Conservation (phyloP, 169 alveolate species). For the Blepharisma undulans region DNA sequence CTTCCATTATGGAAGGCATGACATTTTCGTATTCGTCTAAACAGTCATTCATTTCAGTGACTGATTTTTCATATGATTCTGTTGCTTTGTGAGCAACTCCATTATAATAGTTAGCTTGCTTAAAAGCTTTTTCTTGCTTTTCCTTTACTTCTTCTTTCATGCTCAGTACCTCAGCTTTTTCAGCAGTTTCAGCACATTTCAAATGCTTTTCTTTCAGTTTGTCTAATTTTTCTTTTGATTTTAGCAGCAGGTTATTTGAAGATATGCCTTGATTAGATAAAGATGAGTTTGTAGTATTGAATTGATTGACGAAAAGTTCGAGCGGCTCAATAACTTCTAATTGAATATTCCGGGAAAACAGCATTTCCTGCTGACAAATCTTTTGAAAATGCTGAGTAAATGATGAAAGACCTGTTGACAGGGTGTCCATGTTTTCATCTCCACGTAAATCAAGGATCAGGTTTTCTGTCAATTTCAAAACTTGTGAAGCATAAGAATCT, state of each 20-base stretch:
- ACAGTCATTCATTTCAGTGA: not conserved
- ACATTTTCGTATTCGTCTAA: not conserved
- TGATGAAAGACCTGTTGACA: not conserved
- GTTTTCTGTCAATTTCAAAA: not conserved
- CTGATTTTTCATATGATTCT: not conserved
- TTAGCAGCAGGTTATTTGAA: not conserved
- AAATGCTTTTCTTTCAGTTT: not conserved
- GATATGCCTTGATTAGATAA: not conserved
- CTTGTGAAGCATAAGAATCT: not conserved
- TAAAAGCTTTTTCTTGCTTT: not conserved
- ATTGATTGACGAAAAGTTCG: not conserved
- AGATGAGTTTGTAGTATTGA: not conserved
- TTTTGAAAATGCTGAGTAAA: not conserved
- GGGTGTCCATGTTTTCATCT: not conserved
- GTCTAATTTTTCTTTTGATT: not conserved
- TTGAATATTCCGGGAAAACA: not conserved
- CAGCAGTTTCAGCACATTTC: not conserved
- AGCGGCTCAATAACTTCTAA: not conserved
- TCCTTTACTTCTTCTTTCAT: not conserved
- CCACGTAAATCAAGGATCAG: not conserved
- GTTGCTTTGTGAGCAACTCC: not conserved
- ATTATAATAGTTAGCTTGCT: not conserved
- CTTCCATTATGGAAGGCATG: not conserved
- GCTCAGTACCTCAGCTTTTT: not conserved
- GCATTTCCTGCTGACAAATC: not conserved